Percentiles rank a stretch among this genome's conserved stretches.
Conservation (phyloP, 2,329 filamentous ascomycete genomes). For the Lithohypha guttulata region DNA sequence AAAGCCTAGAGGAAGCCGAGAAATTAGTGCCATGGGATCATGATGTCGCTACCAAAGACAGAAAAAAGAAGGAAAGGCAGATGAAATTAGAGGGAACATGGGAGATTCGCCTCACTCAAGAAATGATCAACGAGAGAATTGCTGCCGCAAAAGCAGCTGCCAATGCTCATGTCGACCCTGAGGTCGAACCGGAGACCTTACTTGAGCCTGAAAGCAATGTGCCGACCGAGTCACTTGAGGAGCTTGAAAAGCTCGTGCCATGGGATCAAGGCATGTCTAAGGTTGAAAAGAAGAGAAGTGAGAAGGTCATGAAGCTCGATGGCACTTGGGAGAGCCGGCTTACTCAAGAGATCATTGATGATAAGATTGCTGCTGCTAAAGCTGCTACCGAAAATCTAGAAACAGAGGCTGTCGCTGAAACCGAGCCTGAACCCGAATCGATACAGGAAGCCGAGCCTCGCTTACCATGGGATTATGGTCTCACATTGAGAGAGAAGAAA, state of each 20-base stretch:
- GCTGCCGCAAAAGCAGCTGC: slow-evolving; percentile 13
- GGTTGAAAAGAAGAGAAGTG: slow-evolving; percentile 30
- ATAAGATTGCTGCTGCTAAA: slow-evolving; percentile 4
- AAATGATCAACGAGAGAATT: slow-evolving; percentile 12
- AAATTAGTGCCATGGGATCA: slow-evolving; percentile 4
- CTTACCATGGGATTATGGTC: slow-evolving; percentile 8
- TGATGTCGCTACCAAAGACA: slow-evolving; percentile 15
- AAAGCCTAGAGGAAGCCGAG: slow-evolving; percentile 5
- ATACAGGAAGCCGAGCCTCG: slow-evolving; percentile 17
- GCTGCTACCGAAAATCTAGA: background rate
- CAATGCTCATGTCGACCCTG: slow-evolving; percentile 15
- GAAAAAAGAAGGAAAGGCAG: slow-evolving; percentile 29
- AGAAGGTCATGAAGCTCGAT: slow-evolving; percentile 40
- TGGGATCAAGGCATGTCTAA: slow-evolving; percentile 18
- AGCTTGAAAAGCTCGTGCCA: slow-evolving; percentile 18
- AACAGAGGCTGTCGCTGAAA: slow-evolving; percentile 13
- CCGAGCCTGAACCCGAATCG: slow-evolving; percentile 28
- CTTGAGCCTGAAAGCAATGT: background rate
- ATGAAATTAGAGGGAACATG: slow-evolving; percentile 12
- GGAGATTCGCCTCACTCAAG: slow-evolving; percentile 7
- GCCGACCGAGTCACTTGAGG: too few relatives aligned
- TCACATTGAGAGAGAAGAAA: slow-evolving; percentile 9
- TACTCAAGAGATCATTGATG: slow-evolving; percentile 14
- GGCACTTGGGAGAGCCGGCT: slow-evolving; percentile 14
- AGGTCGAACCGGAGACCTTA: slow-evolving; percentile 25